Percentiles rank a stretch among this genome's conserved stretches.
phyloP scores from a whole-genome alignment of 2,329 filamentous ascomycete species.

The Phialemoniopsis sp. region DNA sequence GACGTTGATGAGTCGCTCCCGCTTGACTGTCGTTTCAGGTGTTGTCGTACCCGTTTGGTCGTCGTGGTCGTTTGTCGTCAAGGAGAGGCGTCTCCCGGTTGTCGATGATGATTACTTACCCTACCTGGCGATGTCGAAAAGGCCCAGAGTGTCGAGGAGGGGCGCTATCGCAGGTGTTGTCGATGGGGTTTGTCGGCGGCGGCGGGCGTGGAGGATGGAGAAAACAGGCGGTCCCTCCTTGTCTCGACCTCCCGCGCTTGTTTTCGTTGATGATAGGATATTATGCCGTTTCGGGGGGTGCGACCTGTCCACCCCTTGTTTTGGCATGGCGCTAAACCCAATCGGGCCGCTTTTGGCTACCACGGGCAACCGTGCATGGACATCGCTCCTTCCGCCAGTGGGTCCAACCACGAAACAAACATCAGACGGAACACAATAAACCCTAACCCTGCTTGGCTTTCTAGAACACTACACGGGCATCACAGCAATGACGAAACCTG shows the following conservation, averaged over 20 bases:
- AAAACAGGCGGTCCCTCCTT: too few relatives aligned
- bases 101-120: conserved; percentile 1
- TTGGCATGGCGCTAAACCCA: conserved; percentile 12
- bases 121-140: conserved; percentile 2
- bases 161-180: not conserved
- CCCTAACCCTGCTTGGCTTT: too few relatives aligned
- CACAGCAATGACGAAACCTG: too few relatives aligned
- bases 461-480: too few relatives aligned
- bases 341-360: conserved; percentile 10
- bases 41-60: too few relatives aligned
- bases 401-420: too few relatives aligned
- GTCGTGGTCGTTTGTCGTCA: too few relatives aligned
- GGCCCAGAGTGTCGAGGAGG: conserved; percentile 1
- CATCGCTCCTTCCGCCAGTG: not conserved
- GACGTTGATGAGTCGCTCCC: too few relatives aligned
- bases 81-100: not conserved
- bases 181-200: conserved; percentile 5
- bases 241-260: not conserved
- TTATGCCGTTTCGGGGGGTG: not conserved
- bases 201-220: conserved; percentile 2
- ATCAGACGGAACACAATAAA: too few relatives aligned
- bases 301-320: conserved; percentile 10
- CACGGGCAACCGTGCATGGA: conserved; percentile 16
- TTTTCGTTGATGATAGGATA: conserved; percentile 4
- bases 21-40: too few relatives aligned